These are phyloP conservation scores for Discostella stelligeroides DNA, from an alignment of 108 stramenopile genomes.

Conservation along the genomic window DNA sequence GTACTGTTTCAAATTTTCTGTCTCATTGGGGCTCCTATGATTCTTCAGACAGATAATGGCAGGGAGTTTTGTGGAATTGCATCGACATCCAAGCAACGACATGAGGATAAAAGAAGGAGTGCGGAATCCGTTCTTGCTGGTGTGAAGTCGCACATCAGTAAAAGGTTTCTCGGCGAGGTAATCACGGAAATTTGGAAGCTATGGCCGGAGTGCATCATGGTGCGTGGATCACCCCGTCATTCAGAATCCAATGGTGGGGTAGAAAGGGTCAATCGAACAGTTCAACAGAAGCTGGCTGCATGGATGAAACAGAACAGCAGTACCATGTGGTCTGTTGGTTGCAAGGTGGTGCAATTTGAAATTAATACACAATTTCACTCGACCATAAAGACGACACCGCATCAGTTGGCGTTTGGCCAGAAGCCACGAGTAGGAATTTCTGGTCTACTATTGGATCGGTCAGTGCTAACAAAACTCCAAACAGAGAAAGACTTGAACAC, in stretches of 20 bases:
- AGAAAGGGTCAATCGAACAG: neutral
- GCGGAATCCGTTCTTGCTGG: no score
- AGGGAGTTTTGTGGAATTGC: no score
- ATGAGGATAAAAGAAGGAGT: no score
- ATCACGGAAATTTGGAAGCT: neutral
- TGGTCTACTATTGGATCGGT: neutral
- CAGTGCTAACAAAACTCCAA: neutral
- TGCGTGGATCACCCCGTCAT: neutral
- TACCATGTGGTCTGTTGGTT: neutral
- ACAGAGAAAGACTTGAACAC: neutral
- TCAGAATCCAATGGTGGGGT: no score
- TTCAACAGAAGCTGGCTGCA: neutral
- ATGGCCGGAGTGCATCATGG: no score
- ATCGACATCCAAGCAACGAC: no score
- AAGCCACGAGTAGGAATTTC: slow-evolving; percentile 7
- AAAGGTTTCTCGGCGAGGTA: slow-evolving; percentile 1
- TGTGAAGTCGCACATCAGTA: neutral
- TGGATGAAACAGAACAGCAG: neutral
- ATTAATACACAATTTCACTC: no score
- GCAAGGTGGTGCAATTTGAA: neutral
- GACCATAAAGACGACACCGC: neutral
- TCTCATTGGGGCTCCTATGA: neutral
- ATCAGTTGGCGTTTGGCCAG: neutral
- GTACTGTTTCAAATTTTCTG: slow-evolving; percentile 15
- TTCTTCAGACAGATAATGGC: no score